Base-by-base conservation (phyloP, 208 protist species). In the Trypanosomatidae sp. region DNA sequence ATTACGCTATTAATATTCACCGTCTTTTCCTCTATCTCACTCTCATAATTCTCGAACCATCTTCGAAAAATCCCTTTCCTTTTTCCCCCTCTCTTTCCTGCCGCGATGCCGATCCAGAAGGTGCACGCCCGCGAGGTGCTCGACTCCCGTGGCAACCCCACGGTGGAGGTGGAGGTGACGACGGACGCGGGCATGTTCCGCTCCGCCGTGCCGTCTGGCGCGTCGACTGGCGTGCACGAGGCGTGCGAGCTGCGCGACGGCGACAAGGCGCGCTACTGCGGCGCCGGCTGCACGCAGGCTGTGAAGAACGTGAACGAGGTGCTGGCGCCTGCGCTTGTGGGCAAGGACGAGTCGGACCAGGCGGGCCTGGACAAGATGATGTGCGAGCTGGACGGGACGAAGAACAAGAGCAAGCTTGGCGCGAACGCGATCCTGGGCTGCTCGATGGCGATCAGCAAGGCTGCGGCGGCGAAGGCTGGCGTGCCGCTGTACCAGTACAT, bases 161-260 rank as follows among this genome's bases (percentile, higher is more conserved):
- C 92, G 50, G 90, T 97, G 13, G 90, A 99, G 85, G 98, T 99
- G 33, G 99, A 99, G 66, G 70, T 99, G 62, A 98, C 86, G 43
- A 99, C 98, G 55, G 94, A 90, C 25, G 66, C 91, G 25, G 97
- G 98, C 62, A 68, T 98, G 22, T 99, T 99, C 91, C 95, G 98
- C 76, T 96, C 96, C 19, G 97, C 96, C 36, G 98, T 99, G 22
- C 99, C 99, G 41, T 99, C 95, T 22, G 99, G 99, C 74, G 99
- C 99, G 7, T 99, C 99, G 28, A 99, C 99, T 44, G 99, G 99
- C 76, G 89, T 97, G 41, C 93, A 99, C 79, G 99, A 99, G 87
- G 98, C 98, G 28, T 92, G 91, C 68, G 98, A 99, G 88, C 89
- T 99, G 44, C 94, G 99, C 74, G 99, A 99, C 79, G 91, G 85